Evolutionary conservation across 345 rosid species (phyloP).

Genomic region (Eucalyptus pumila): DNA sequence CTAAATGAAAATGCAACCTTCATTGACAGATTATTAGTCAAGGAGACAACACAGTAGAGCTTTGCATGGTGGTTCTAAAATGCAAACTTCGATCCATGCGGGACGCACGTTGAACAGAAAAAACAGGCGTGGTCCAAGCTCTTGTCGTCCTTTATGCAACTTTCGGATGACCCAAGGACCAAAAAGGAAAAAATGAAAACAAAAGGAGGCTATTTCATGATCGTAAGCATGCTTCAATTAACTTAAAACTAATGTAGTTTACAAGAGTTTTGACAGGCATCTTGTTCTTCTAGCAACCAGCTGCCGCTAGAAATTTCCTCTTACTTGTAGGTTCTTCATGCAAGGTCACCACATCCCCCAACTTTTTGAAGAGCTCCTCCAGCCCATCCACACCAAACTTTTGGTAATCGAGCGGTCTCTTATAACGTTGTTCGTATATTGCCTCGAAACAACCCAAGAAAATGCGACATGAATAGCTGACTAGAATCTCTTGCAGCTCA

Average conservation of each 20-base stretch:
- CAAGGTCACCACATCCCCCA: conserved; percentile 52
- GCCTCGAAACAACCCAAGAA: conserved; percentile 70
- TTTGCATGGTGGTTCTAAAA: background rate
- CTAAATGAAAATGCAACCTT: background rate
- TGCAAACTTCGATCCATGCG: background rate
- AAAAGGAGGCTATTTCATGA: background rate
- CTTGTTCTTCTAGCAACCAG: conserved; percentile 15
- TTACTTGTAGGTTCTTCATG: conserved; percentile 50
- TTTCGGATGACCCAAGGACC: background rate
- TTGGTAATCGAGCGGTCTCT: conserved; percentile 43
- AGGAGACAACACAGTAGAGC: background rate
- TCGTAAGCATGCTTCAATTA: background rate
- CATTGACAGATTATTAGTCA: background rate
- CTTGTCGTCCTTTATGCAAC: background rate
- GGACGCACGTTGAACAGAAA: background rate
- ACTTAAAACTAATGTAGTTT: background rate
- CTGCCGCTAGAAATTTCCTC: conserved; percentile 39
- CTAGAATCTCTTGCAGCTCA: conserved; percentile 82
- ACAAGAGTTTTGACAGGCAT: background rate
- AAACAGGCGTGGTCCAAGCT: background rate
- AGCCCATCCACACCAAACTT: conserved; percentile 52
- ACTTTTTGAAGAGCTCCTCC: conserved; percentile 66
- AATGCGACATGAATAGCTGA: conserved; percentile 69
- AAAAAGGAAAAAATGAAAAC: background rate
- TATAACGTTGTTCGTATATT: conserved; percentile 75